Percentiles rank a stretch among this genome's conserved stretches.
Evolutionary conservation across 2,329 filamentous ascomycete species (phyloP).

Genomic region (Celoporthe dispersa): DNA sequence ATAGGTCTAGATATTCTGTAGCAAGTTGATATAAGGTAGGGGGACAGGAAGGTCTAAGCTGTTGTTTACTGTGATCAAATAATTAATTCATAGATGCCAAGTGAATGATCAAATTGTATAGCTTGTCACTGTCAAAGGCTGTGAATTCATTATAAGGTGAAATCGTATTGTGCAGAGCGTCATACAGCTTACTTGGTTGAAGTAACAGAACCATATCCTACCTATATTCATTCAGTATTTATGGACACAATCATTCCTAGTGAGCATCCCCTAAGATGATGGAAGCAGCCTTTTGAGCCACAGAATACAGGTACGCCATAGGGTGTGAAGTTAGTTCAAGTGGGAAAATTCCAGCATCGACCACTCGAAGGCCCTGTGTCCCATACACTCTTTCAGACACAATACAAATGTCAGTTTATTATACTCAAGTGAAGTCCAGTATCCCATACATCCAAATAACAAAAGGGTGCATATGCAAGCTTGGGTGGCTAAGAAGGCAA

Average conservation of each 20-base stretch:
- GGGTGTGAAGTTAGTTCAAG: slow-evolving; percentile 33
- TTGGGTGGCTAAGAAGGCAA: not conserved
- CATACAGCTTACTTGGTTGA: not conserved
- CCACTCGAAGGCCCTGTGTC: slow-evolving; percentile 32
- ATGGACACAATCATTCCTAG: too few relatives aligned
- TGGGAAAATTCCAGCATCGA: slow-evolving; percentile 34
- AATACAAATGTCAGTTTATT: not conserved
- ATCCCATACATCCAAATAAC: not conserved
- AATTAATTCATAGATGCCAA: not conserved
- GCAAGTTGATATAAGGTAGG: too few relatives aligned
- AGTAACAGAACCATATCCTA: not conserved
- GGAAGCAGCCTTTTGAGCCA: slow-evolving; percentile 32
- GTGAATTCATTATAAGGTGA: not conserved
- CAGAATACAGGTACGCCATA: slow-evolving; percentile 35
- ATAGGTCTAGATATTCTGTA: too few relatives aligned
- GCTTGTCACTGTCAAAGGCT: not conserved
- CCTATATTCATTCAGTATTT: not conserved
- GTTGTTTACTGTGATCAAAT: not conserved
- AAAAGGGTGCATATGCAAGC: not conserved
- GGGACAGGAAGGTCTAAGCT: not conserved
- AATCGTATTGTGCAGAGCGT: not conserved
- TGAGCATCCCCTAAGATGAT: slow-evolving; percentile 31
- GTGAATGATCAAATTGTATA: not conserved
- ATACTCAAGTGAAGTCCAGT: not conserved
- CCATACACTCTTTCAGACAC: slow-evolving; percentile 27